Evolutionary conservation across 257 asterid genomes (phyloP), one percentile per base, ranked within the genome.

Genomic region (Catharanthus roseus): DNA sequence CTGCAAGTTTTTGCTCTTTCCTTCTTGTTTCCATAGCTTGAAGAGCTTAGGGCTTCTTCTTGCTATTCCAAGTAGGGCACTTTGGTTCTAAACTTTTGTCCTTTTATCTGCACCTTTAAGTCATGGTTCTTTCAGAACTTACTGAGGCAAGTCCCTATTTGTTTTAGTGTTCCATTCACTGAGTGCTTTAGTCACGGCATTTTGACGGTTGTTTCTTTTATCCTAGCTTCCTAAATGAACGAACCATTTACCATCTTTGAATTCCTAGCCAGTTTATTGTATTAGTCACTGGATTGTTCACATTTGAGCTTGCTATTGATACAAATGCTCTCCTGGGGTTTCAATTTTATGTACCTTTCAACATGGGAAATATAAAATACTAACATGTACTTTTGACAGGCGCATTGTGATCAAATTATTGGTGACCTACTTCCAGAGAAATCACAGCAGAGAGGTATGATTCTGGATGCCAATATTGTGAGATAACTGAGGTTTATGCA

Each of bases 341-440:
- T 33, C n/a, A n/a, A n/a, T 18, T 21, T 68, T 28, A 5, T 13
- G 50, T 31, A 21, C 57, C 33, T 58, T 47, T 55, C 26, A 18
- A 16, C 28, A 55, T 49, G 41, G 16, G 19, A 41, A 29, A 49
- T 68, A 21, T 67, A 61, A 10, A 66, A 58, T 34, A 4, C 50
- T 64, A 44, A 74, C 62, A 24, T 26, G 69, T 65, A 47, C 62
- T 66, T 68, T 81, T 71, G 76, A 80, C 95, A 95, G 98, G 95
- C 98, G 97, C 78, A 95, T 91, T 67, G 99, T 95, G 80, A 90
- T 95, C 80, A 95, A 95, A 75, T 82, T 95, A 82, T 83, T 91
- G 78, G 97, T 86, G 84, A 95, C 99, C 5, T 95, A 91, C 82
- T 95, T 95, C 80, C 98, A 91, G 87, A 87, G 91, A 83, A 91